phyloP scores from a whole-genome alignment of 208 protist species.

The Trypanosoma congolense region DNA sequence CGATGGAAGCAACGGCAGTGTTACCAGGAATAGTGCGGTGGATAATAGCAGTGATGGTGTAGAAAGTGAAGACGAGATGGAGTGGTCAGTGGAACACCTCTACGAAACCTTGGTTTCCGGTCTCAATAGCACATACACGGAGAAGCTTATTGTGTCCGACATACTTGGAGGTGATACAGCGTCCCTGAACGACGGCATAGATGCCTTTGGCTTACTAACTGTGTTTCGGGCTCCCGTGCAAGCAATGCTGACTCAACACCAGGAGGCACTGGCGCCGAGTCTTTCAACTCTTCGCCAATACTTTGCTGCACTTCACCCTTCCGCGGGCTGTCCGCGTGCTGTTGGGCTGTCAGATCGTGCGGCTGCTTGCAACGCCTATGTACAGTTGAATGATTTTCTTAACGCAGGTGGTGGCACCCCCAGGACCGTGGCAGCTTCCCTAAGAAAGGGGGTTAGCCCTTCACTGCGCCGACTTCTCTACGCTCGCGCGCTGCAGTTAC shows the following conservation, averaged over 20 bases:
- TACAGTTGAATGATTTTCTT: conserved; percentile 50
- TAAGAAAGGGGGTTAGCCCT: conserved; percentile 57
- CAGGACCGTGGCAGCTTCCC: conserved; percentile 29
- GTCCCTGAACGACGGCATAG: conserved; percentile 31
- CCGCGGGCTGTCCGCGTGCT: conserved; percentile 7
- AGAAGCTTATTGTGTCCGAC: conserved; percentile 11
- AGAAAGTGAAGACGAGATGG: conserved; percentile 17
- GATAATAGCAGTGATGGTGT: conserved; percentile 7
- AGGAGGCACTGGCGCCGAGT: conserved; percentile 37
- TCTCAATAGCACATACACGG: conserved; percentile 36
- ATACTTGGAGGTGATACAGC: conserved; percentile 14
- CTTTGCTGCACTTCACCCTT: conserved; percentile 58
- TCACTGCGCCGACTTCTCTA: conserved; percentile 77
- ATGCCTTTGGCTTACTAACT: conserved; percentile 51
- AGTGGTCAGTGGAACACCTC: conserved; percentile 48
- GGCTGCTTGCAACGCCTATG: conserved; percentile 40
- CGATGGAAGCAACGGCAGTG: conserved; percentile 1
- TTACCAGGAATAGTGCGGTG: not conserved
- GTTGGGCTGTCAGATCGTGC: conserved; percentile 15
- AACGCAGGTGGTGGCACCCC: conserved; percentile 32
- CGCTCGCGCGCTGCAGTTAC: conserved; percentile 63
- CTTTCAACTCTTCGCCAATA: conserved; percentile 41
- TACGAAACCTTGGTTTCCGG: conserved; percentile 59
- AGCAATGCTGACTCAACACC: conserved; percentile 34
- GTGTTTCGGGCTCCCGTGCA: conserved; percentile 61